Evolutionary conservation across 2,329 filamentous ascomycete species (phyloP).

Genomic region (Arachnomyces sp.): DNA sequence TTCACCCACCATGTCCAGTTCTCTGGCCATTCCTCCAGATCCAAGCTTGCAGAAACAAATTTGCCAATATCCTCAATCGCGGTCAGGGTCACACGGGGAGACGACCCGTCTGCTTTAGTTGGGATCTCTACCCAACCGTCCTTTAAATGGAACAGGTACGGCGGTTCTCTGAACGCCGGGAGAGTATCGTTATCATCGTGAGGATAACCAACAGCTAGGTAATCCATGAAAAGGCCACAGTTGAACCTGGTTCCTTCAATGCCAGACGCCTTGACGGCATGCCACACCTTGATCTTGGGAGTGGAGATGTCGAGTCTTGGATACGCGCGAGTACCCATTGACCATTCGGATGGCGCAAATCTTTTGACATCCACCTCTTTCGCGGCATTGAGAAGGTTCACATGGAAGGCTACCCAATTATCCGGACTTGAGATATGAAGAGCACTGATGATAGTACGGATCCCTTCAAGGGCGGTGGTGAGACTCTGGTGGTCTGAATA

Average conservation of each 20-base stretch:
- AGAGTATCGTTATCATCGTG: slow-evolving; percentile 15
- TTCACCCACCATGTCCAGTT: slow-evolving; percentile 27
- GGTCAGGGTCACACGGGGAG: slow-evolving; percentile 23
- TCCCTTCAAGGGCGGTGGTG: slow-evolving; percentile 13
- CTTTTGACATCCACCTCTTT: slow-evolving; percentile 38
- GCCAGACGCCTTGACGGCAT: slow-evolving; percentile 18
- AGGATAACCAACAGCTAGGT: slow-evolving; percentile 18
- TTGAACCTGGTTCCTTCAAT: slow-evolving; percentile 18
- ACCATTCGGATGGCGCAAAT: slow-evolving; percentile 41
- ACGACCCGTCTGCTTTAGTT: slow-evolving; percentile 14
- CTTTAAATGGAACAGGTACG: slow-evolving; percentile 14
- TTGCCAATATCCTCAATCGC: slow-evolving; percentile 25
- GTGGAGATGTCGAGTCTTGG: slow-evolving; percentile 16
- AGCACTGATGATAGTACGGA: slow-evolving; percentile 22
- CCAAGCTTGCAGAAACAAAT: slow-evolving; percentile 25
- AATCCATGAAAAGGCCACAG: slow-evolving; percentile 30
- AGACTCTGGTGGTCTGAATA: slow-evolving; percentile 19
- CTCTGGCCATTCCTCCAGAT: slow-evolving; percentile 19
- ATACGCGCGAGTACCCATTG: slow-evolving; percentile 13
- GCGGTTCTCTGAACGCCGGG: slow-evolving; percentile 11
- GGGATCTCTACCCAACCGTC: slow-evolving; percentile 22
- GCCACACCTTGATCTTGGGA: slow-evolving; percentile 19
- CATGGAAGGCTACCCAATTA: slow-evolving; percentile 25
- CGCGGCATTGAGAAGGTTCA: slow-evolving; percentile 36
- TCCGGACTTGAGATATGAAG: slow-evolving; percentile 16